Evolutionary conservation across 176 grass and related monocot species (phyloP).

Genomic region (Oryza glumipatula): DNA sequence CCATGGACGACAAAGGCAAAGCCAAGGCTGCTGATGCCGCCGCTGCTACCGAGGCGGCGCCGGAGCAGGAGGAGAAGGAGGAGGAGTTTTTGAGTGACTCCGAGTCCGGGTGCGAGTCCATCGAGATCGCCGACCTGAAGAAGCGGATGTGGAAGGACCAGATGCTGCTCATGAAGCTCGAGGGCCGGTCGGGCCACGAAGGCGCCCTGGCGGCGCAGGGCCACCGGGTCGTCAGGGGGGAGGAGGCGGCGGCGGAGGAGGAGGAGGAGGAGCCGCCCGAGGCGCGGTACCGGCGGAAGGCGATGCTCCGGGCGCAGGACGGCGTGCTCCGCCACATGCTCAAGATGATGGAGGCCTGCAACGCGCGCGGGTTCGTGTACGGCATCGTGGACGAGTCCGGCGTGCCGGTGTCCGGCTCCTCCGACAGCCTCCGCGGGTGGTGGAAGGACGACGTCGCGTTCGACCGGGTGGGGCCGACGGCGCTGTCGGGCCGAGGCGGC

Average conservation of each 20-base stretch:
- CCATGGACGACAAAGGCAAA: conserved; percentile 12
- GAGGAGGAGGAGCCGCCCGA: conserved; percentile 17
- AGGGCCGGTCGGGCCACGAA: conserved; percentile 17
- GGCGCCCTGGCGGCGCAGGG: not conserved
- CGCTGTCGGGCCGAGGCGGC: not conserved
- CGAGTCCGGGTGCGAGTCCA: conserved; percentile 3
- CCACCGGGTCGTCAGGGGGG: not conserved
- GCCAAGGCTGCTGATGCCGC: not conserved
- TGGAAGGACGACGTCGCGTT: conserved; percentile 77
- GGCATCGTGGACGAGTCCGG: conserved; percentile 67
- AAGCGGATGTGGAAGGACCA: conserved; percentile 80
- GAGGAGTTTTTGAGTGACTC: conserved; percentile 1
- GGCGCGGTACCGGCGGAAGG: conserved; percentile 49
- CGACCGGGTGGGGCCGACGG: conserved; percentile 56
- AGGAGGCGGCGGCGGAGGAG: not conserved
- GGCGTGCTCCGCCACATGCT: conserved; percentile 80
- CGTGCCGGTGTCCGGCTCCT: conserved; percentile 65
- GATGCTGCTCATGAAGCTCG: conserved; percentile 64
- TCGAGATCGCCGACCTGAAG: conserved; percentile 63
- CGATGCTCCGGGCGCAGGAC: conserved; percentile 67
- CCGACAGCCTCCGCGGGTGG: conserved; percentile 69
- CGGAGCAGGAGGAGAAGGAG: not conserved
- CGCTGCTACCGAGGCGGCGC: too few species aligned
- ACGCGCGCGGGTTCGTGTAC: conserved; percentile 87
- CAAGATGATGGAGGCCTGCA: conserved; percentile 72